Percentiles rank a stretch among this genome's conserved stretches.
Evolutionary conservation across 2,329 filamentous ascomycete genomes (phyloP).

Genomic region (Cercospora citrullina): DNA sequence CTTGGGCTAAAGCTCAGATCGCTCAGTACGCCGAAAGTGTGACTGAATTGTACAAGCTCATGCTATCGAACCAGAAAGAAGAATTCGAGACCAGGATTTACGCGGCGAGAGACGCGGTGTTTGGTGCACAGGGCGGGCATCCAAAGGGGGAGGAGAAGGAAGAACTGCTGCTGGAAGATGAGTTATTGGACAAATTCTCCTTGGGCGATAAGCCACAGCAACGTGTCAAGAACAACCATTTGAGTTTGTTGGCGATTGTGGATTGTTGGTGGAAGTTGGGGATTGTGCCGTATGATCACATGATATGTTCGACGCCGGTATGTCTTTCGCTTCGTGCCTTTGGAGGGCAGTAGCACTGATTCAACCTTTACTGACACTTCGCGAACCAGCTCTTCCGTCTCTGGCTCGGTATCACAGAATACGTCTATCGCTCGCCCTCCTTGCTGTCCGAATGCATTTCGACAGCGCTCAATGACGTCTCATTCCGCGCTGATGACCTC

Average conservation of each 20-base stretch:
- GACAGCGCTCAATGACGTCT: constrained; percentile 84
- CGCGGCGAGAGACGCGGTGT: constrained; percentile 74
- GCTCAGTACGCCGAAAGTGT: constrained; percentile 89
- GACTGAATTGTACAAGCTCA: constrained; percentile 93
- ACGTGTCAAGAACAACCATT: constrained; percentile 83
- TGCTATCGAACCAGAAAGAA: constrained; percentile 79
- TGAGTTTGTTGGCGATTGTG: constrained; percentile 92
- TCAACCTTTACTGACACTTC: too few species aligned
- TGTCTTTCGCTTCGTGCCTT: too few species aligned
- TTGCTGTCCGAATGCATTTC: constrained; percentile 77
- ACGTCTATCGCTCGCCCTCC: constrained; percentile 80
- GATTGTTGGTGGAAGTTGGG: constrained; percentile 95
- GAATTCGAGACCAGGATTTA: constrained; percentile 76
- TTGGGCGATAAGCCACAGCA: constrained; percentile 69
- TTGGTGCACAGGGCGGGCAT: constrained; percentile 46
- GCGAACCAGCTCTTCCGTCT: constrained; percentile 95
- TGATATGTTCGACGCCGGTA: constrained; percentile 96
- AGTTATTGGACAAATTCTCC: constrained; percentile 84
- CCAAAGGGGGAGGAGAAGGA: constrained; percentile 62
- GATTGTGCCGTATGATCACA: constrained; percentile 97
- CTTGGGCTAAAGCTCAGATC: constrained; percentile 87
- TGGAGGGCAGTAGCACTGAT: too few species aligned
- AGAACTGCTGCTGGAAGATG: constrained; percentile 72
- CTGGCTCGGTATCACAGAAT: constrained; percentile 96
- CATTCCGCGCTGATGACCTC: constrained; percentile 90